phyloP scores from a whole-genome alignment of 2,329 filamentous ascomycete genomes.

The Cylindrodendrum hubeiense region DNA sequence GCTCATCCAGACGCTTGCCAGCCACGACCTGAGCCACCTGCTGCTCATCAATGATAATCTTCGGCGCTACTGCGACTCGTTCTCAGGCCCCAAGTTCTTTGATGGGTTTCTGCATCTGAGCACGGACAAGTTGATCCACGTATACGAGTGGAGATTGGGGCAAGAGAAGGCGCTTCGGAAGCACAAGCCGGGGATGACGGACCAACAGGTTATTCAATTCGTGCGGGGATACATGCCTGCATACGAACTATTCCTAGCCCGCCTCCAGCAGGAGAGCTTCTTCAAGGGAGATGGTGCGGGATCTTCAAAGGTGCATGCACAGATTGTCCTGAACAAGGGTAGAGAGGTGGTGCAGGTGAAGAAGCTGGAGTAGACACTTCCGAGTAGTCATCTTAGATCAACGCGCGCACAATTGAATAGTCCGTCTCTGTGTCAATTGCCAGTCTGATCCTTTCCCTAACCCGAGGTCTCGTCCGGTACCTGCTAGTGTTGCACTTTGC shows the following conservation, averaged over 20 bases:
- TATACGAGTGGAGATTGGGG: conserved; percentile 40
- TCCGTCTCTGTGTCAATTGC: not conserved
- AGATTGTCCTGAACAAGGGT: conserved; percentile 12
- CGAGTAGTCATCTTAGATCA: not conserved
- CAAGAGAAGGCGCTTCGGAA: conserved; percentile 36
- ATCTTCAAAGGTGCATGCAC: conserved; percentile 31
- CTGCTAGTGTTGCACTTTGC: not conserved
- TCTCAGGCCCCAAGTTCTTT: conserved; percentile 36
- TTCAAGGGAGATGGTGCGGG: conserved; percentile 15
- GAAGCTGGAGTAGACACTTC: conserved; percentile 19
- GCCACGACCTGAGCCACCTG: conserved; percentile 33
- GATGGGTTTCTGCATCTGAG: conserved; percentile 40
- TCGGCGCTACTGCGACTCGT: conserved; percentile 31
- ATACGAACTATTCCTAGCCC: conserved; percentile 40
- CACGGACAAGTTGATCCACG: conserved; percentile 35
- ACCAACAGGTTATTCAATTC: conserved; percentile 38
- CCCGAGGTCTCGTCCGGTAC: not conserved
- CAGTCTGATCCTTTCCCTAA: not conserved
- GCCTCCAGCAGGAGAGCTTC: conserved; percentile 34
- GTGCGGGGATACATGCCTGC: conserved; percentile 44
- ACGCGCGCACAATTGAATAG: not conserved
- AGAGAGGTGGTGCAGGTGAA: conserved; percentile 29
- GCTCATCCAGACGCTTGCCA: conserved; percentile 30
- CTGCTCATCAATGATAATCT: conserved; percentile 39
- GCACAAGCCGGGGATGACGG: conserved; percentile 39